A percentile compares a stretch with the other conserved stretches of the same genome.
These are phyloP conservation scores for Pseudogymnoascus sp. DNA, from an alignment of 2,329 filamentous ascomycete genomes.

Conservation along the genomic window DNA sequence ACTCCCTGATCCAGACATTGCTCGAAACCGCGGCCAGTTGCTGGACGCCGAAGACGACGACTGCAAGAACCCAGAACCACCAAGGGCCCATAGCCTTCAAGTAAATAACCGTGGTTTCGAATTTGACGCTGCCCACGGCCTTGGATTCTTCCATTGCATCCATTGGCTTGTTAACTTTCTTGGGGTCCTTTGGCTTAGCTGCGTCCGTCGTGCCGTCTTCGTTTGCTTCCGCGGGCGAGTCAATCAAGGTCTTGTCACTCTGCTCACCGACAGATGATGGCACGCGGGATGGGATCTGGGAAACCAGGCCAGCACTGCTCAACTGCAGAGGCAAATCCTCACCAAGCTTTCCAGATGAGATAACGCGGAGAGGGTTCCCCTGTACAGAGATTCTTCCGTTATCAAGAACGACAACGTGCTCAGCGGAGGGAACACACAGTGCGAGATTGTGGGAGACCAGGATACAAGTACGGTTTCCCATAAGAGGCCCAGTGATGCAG, in stretches of 20 bases:
- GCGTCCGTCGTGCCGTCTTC: slow-evolving; percentile 36
- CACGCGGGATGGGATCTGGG: slow-evolving; percentile 68
- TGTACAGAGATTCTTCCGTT: slow-evolving; percentile 75
- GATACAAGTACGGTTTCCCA: slow-evolving; percentile 84
- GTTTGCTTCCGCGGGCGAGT: slow-evolving; percentile 33
- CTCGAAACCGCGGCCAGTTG: slow-evolving; percentile 81
- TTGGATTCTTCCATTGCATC: slow-evolving; percentile 67
- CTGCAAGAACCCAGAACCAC: slow-evolving; percentile 84
- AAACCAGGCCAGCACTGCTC: slow-evolving; percentile 61
- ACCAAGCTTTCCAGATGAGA: slow-evolving; percentile 79
- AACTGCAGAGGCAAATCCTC: slow-evolving; percentile 75
- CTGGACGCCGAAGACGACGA: slow-evolving; percentile 69
- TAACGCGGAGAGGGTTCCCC: slow-evolving; percentile 70
- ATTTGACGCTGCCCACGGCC: slow-evolving; percentile 78
- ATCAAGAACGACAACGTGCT: slow-evolving; percentile 76
- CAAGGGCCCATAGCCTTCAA: slow-evolving; percentile 86
- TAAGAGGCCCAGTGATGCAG: slow-evolving; percentile 81
- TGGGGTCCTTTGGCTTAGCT: slow-evolving; percentile 29
- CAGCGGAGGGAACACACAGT: slow-evolving; percentile 73
- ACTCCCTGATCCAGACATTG: slow-evolving; percentile 89
- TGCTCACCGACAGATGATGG: slow-evolving; percentile 68
- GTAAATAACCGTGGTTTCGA: slow-evolving; percentile 79
- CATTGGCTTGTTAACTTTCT: slow-evolving; percentile 33
- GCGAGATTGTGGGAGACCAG: slow-evolving; percentile 91
- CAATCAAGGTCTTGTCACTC: slow-evolving; percentile 45